Evolutionary conservation across 305 asterid species (phyloP).

Genomic region (Rubia peregrina): DNA sequence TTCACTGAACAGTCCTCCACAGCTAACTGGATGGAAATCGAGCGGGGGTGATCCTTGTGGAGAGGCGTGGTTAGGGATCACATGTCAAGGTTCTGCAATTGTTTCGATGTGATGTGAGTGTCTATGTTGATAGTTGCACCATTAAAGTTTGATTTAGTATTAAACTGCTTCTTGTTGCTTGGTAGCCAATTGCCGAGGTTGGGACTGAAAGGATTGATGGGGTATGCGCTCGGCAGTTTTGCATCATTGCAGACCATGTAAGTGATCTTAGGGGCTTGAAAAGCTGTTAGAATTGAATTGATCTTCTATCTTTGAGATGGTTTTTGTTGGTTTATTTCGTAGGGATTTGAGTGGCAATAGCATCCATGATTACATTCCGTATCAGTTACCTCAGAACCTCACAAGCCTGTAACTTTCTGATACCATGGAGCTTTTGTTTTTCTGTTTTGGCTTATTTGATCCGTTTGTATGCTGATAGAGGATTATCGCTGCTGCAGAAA

Average conservation of each 20-base stretch:
- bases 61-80: constrained; percentile 85
- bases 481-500: constrained; percentile 49
- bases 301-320: neutral
- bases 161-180: constrained; percentile 24
- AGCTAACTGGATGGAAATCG: constrained; percentile 74
- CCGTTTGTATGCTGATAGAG: constrained; percentile 14
- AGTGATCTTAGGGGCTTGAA: constrained; percentile 21
- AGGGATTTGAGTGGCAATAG: constrained; percentile 92
- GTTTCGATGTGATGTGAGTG: constrained; percentile 77
- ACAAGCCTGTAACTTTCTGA: constrained; percentile 64
- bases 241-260: constrained; percentile 67
- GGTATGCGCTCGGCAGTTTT: constrained; percentile 66
- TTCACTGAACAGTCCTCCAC: constrained; percentile 69
- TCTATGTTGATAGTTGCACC: neutral
- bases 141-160: constrained; percentile 1
- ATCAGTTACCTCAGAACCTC: constrained; percentile 78
- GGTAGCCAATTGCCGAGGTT: constrained; percentile 68
- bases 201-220: constrained; percentile 83
- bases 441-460: constrained; percentile 14
- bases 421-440: constrained; percentile 21
- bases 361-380: constrained; percentile 70
- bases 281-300: neutral
- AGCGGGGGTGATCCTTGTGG: constrained; percentile 94
- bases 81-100: constrained; percentile 68
- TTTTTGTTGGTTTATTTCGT: constrained; percentile 21